Base-by-base conservation (phyloP, 306 rosid genomes). In the Lotus japonicus region DNA sequence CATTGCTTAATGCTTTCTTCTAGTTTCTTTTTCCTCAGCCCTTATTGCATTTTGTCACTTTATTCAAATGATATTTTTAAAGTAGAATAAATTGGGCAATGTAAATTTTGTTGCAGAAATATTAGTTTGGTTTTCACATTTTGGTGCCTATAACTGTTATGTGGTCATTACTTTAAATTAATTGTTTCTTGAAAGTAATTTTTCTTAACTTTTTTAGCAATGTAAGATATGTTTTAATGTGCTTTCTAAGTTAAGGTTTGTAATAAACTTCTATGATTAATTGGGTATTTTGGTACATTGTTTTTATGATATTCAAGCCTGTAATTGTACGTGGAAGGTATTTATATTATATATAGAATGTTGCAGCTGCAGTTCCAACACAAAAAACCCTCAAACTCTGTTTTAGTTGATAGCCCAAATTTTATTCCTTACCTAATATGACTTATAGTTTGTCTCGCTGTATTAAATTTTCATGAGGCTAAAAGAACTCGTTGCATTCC, bases 371-470 rank as follows among this genome's bases (percentile, higher is more conserved):
- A 14, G 46, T 67, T 67, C 39, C 56, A 14, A 58, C 15, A 46
- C 38, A 13, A 5, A 10, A 10, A 33, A 14, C 21, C 55, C 67
- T 13, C 66, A 49, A 4, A 4, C 21, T 58, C 61, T 71, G 12
- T 61, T 14, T 66, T 2, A n/a, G 59, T 49, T 50, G 45, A 45
- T 44, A 15, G 9, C 55, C 56, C 54, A 66, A 64, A 23, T 61
- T 71, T 49, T 45, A 35, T 64, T 75, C 17, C 46, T 68, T 46
- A 19, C 44, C 63, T 54, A 12, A 5, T 26, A 36, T 31, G 54
- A 41, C 58, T 72, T 62, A 69, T 66, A 63, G 35, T 68, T 56
- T 68, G 36, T 68, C 56, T 38, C 26, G n/a, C n/a, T n/a, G 33
- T 53, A 42, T 65, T 64, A 46, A 12, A 14, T 33, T 53, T 77